phyloP scores from a whole-genome alignment of 176 grass and related monocot genomes.

The Elymus sibiricus region DNA sequence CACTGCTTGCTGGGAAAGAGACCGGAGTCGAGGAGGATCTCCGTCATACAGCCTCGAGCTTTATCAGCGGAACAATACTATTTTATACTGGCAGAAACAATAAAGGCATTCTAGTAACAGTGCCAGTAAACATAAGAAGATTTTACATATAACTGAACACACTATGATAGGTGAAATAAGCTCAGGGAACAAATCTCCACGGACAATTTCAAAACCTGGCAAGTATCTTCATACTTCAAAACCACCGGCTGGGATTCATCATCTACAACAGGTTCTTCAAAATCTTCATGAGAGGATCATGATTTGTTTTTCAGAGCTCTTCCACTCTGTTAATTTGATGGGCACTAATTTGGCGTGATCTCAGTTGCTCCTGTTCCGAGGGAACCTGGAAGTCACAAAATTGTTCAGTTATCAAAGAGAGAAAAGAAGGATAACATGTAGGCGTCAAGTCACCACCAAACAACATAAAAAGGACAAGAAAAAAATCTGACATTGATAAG shows the following conservation, averaged over 20 bases:
- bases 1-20: no score
- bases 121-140: not conserved
- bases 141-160: not conserved
- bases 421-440: no score
- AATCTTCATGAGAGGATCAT: slow-evolving; percentile 89
- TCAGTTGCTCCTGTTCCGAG: slow-evolving; percentile 6
- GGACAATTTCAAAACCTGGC: slow-evolving; percentile 50
- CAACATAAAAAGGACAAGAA: no score
- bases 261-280: slow-evolving; percentile 94
- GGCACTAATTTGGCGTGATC: slow-evolving; percentile 86
- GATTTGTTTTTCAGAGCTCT: slow-evolving; percentile 95
- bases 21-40: no score
- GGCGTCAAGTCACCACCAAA: no score
- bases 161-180: slow-evolving; percentile 4
- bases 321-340: slow-evolving; percentile 98
- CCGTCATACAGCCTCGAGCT: slow-evolving; percentile 84
- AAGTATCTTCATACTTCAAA: slow-evolving; percentile 74
- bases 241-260: slow-evolving; percentile 83
- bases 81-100: slow-evolving; percentile 70
- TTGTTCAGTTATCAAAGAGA: no score
- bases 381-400: no score
- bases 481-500: no score
- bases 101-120: slow-evolving; percentile 4
- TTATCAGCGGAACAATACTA: slow-evolving; percentile 67
- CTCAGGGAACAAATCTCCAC: not conserved